These are phyloP conservation scores for Cryptosporidium felis DNA, from an alignment of 169 alveolate genomes.

Conservation along the genomic window DNA sequence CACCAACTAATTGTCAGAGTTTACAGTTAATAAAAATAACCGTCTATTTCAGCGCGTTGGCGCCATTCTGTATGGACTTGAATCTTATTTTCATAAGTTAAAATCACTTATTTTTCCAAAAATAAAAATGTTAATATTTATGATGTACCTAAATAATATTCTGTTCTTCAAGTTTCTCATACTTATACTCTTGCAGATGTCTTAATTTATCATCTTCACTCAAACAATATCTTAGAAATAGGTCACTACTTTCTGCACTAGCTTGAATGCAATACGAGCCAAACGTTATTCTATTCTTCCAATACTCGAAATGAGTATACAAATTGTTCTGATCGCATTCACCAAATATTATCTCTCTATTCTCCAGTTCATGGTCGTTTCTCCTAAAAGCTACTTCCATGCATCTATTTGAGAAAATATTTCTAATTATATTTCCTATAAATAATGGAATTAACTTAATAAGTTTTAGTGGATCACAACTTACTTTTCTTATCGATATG, in stretches of 20 bases:
- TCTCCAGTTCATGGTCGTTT: neutral
- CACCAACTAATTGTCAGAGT: constrained; percentile 24
- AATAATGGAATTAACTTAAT: neutral
- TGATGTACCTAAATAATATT: too few species aligned
- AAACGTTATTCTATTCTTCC: constrained; percentile 40
- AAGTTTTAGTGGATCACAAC: neutral
- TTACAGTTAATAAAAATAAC: neutral
- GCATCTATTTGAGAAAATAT: constrained; percentile 26
- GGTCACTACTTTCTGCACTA: neutral
- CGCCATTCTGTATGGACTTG: too few species aligned
- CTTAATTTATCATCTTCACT: neutral
- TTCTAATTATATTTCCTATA: constrained; percentile 15
- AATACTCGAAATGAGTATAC: constrained; percentile 11
- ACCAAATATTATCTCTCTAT: neutral
- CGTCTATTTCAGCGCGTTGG: constrained; percentile 11
- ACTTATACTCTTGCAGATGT: constrained; percentile 4
- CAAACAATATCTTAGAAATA: constrained; percentile 5
- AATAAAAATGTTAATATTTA: too few species aligned
- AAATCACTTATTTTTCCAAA: too few species aligned
- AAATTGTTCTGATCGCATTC: constrained; percentile 14
- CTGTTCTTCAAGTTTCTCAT: neutral
- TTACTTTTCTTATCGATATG: constrained; percentile 37
- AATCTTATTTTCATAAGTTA: too few species aligned
- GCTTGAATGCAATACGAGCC: constrained; percentile 55
- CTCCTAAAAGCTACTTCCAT: neutral